Evolutionary conservation across 2,329 filamentous ascomycete genomes (phyloP), one percentile per base, ranked within the genome.

Genomic region (Paecilomyces dactylethromorphus): DNA sequence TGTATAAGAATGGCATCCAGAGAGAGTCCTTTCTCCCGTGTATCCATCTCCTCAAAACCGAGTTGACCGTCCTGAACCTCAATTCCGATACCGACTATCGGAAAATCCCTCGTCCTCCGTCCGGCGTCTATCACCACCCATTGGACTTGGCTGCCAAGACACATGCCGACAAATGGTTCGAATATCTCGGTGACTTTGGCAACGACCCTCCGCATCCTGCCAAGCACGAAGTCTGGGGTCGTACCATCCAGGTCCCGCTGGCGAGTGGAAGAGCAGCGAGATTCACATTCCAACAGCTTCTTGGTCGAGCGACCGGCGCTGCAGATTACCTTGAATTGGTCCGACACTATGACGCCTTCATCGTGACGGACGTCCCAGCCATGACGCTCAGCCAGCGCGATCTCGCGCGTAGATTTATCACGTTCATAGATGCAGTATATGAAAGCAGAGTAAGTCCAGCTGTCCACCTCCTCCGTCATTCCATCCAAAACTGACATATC

Each of bases 1-100:
- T 99, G 7, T 99, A 99, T 81, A 96, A 94, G 76, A 99, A 99
- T 72, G 94, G 94, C 58, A 93, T 99, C 63, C 94, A 99, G 77
- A 87, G 94, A 60, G 88, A 96, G 66, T 96, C 91, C 6, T 99
- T 99, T 72, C 84, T 99, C 55, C 94, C 94, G 0, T 96, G 93
- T 65, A 99, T 99, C 70, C 88, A 92, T 63, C 87, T 99, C 3
- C 86, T 99, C 52, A 93, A 97, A 73, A 84, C 82, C 45, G 86
- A 88, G 2, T 84, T 99, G 8, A 87, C 90, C 57, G 91, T 97
- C 54, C 90, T 99, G 67, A 97, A 97, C 75, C 87, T 99, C 60
- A 90, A 99, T 78, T 96, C 92, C 1, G 87, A 88, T 3, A 99
- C 92, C 39, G 94, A 99, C 76, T 99, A 99, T 79, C 91, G 94